These are phyloP conservation scores for Eucalyptus erythrocorys DNA, from an alignment of 345 rosid species.

Conservation along the genomic window DNA sequence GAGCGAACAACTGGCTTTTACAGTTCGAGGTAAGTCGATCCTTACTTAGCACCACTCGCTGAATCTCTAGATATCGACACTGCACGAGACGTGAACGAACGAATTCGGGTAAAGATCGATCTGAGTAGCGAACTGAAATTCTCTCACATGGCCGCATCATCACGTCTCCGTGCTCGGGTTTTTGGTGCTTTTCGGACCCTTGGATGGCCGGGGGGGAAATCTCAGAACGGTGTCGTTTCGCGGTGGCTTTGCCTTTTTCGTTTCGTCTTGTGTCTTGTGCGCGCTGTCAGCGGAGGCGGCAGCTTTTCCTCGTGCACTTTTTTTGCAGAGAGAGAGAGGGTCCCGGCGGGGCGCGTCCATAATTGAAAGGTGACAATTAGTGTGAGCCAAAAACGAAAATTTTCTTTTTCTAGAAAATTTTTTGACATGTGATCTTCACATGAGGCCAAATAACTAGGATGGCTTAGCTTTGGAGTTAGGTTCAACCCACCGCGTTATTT, in stretches of 20 bases:
- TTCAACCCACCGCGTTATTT: not conserved
- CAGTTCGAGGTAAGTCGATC: constrained; percentile 71
- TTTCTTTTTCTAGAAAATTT: not conserved
- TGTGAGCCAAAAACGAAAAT: not conserved
- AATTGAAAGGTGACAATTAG: not conserved
- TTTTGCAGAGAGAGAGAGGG: not conserved
- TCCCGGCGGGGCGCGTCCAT: not conserved
- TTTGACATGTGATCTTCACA: not conserved
- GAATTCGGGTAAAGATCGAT: not conserved
- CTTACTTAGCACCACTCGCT: not conserved
- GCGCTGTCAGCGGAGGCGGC: not conserved
- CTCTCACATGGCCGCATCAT: not conserved
- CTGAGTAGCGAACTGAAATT: not conserved
- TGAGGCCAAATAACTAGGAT: not conserved
- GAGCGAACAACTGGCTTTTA: constrained; percentile 71
- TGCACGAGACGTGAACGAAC: not conserved
- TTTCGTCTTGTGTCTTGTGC: not conserved
- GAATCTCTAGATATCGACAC: not conserved
- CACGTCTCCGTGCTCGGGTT: not conserved
- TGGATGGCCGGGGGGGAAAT: not conserved
- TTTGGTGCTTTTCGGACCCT: not conserved
- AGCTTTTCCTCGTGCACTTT: not conserved
- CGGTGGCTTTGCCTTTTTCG: not conserved
- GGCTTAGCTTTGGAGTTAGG: not conserved
- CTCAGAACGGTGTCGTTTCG: not conserved